Base-by-base conservation (phyloP, 139 green algal species). In the Edaphochlamys debaryana region DNA sequence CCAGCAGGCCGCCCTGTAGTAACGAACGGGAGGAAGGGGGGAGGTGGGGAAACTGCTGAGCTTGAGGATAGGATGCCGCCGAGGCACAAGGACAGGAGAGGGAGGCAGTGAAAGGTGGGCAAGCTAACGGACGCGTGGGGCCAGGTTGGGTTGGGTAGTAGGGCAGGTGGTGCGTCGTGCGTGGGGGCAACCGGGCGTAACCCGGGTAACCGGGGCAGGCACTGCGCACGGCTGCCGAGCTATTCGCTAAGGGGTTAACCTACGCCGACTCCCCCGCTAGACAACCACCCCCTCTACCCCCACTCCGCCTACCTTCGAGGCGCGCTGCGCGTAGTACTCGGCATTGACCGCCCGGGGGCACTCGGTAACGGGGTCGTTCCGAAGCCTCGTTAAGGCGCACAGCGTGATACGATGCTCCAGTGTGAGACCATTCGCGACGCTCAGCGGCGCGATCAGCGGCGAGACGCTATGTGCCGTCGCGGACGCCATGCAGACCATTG, bases 311-410 rank as follows among this genome's bases (percentile, higher is more conserved):
- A 68, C 79, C 79, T 84, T 38, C 0, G 79, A 85, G 0, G 79
- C n/a, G 8, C 79, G 68, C 56, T 85, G 79, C 40, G 62, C 68
- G 68, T 85, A 85, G 69, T 85, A 79, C 5, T 60, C 3, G 3
- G 7, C 40, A 25, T 41, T 50, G 6, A 85, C 50, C 25, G 79
- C 79, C 23, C 50, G 48, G 13, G 79, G 79, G 5, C 64, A 41
- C 40, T 85, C 79, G n/a, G 56, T 79, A 32, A 54, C 54, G 30
- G 79, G 68, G 4, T 3, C 36, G 54, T 73, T 85, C 0, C 79
- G 79, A 17, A 85, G 69, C 3, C 79, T 68, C 2, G 79, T 85
- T 54, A 85, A 56, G 22, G 79, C 50, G 9, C 25, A 40, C 56
- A 85, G 54, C 11, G 15, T 56, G 4, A 85, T 45, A 9, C 79